Base-by-base conservation (phyloP, 805 yeast genomes). In the Zygosaccharomyces pseudorouxii region DNA sequence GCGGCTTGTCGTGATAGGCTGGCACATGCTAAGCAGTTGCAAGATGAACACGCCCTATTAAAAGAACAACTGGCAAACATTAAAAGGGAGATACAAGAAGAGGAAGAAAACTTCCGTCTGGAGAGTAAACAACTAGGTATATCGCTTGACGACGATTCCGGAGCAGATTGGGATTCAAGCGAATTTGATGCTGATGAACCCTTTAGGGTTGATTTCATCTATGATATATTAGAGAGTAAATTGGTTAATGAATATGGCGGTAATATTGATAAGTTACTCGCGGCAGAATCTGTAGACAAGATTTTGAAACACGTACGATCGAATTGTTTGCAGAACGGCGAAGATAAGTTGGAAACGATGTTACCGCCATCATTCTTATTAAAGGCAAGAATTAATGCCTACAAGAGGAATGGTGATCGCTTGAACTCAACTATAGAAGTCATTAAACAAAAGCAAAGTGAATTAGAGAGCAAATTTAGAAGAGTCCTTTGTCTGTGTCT, bases 161-260 rank as follows among this genome's bases (percentile, higher is more conserved):
- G 56, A 5, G 58, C 62, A 59, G 52, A 64, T 66, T 62, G 67
- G 71, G 58, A 59, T 64, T 55, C 74, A 67, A 83, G 81, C 22
- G 81, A 76, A 48, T 84, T 81, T 58, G 92, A 86, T 65, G 92
- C 96, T 0, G 97, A 90, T 67, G 92, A 87, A 60, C 96, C 97
- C n/a, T 92, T 88, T 67, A 76, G 85, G 42, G 77, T 88, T 9
- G 73, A 77, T 60, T 73, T 79, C 5, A 72, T 86, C 11, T 82
- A 77, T 59, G 76, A 79, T 35, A 75, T 74, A 53, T 66, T 86
- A n/a, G 75, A 73, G 47, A 53, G 60, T 3, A 69, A 69, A 52
- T 51, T 76, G 12, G 68, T 67, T 23, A 61, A 63, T 29, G 58
- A 63, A 19, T 64, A 62, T 43, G 56, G 51, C 18, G 62, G 67